phyloP scores from a whole-genome alignment of 225 moss, liverwort and hornwort genomes.

The Bryoerythrophyllum caledonicum region DNA sequence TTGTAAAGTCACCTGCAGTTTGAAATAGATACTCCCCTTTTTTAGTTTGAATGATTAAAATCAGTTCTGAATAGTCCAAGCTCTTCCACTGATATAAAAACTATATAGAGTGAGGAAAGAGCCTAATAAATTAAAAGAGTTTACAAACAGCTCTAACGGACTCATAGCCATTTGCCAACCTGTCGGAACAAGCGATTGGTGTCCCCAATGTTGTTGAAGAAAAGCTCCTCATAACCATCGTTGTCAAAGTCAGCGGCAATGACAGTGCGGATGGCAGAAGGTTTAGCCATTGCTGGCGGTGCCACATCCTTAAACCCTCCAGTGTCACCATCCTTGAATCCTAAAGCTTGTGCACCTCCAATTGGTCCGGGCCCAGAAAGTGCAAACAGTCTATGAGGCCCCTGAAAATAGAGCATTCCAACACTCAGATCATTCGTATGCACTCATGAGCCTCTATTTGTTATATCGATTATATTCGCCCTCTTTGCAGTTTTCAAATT shows the following conservation, averaged over 20 bases:
- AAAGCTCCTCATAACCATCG: conserved; percentile 87
- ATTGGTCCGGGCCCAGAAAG: conserved; percentile 79
- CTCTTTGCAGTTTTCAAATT: no score
- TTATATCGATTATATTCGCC: no score
- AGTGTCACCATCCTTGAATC: conserved; percentile 68
- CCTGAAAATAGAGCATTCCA: conserved; percentile 45
- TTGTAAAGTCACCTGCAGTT: no score
- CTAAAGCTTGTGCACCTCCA: conserved; percentile 66
- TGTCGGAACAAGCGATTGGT: conserved; percentile 84
- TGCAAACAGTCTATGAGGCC: conserved; percentile 73
- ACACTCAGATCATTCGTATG: conserved; percentile 1
- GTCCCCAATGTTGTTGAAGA: conserved; percentile 90
- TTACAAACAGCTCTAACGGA: background rate
- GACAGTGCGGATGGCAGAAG: conserved; percentile 79
- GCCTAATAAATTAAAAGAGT: no score
- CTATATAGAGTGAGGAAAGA: no score
- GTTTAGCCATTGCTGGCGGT: conserved; percentile 74
- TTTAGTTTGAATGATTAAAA: no score
- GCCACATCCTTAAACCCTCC: conserved; percentile 81
- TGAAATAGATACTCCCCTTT: no score
- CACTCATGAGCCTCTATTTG: no score
- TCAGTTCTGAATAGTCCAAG: no score
- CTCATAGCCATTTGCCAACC: conserved; percentile 30
- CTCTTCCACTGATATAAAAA: no score
- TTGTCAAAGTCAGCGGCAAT: conserved; percentile 97